phyloP scores from a whole-genome alignment of 108 stramenopile species.

The Pseudonitzschia pungens region DNA sequence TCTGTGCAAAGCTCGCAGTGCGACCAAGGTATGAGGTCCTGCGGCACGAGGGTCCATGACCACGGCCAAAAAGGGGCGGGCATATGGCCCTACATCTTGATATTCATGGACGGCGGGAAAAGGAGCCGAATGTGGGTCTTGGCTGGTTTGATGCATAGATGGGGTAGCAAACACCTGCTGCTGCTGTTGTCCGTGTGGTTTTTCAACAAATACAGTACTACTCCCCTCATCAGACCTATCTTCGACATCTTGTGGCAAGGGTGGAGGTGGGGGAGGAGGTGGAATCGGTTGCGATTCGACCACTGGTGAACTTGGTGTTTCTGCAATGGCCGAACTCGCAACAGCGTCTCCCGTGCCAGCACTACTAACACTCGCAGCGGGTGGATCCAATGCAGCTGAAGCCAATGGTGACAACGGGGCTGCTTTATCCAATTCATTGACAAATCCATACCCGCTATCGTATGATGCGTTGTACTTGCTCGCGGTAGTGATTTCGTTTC shows the following conservation, averaged over 20 bases:
- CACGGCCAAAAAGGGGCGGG: slow-evolving; percentile 78
- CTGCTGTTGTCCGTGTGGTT: slow-evolving; percentile 16
- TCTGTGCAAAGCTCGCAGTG: slow-evolving; percentile 69
- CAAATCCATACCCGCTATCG: not conserved
- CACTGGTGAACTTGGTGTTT: slow-evolving; percentile 2
- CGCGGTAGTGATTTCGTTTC: not conserved
- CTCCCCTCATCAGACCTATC: not conserved
- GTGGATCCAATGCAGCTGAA: slow-evolving; percentile 17
- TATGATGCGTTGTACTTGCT: not conserved
- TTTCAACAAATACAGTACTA: slow-evolving; percentile 12
- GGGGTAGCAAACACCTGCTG: not conserved
- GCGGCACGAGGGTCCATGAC: slow-evolving; percentile 84
- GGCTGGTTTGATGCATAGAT: not conserved
- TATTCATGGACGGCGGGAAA: slow-evolving; percentile 1
- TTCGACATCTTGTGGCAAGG: slow-evolving; percentile 21
- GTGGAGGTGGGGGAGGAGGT: slow-evolving; percentile 25
- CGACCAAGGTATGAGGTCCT: slow-evolving; percentile 85
- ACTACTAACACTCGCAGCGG: slow-evolving; percentile 9
- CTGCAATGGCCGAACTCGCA: slow-evolving; percentile 6
- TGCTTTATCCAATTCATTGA: not conserved
- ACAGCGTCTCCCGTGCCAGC: not conserved
- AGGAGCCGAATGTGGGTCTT: slow-evolving; percentile 10
- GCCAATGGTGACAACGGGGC: slow-evolving; percentile 18
- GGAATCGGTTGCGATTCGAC: slow-evolving; percentile 4
- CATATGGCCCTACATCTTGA: slow-evolving; percentile 46